Conservation (phyloP, 768 basidiomycete species). For the Phanerochaete carnosa region DNA sequence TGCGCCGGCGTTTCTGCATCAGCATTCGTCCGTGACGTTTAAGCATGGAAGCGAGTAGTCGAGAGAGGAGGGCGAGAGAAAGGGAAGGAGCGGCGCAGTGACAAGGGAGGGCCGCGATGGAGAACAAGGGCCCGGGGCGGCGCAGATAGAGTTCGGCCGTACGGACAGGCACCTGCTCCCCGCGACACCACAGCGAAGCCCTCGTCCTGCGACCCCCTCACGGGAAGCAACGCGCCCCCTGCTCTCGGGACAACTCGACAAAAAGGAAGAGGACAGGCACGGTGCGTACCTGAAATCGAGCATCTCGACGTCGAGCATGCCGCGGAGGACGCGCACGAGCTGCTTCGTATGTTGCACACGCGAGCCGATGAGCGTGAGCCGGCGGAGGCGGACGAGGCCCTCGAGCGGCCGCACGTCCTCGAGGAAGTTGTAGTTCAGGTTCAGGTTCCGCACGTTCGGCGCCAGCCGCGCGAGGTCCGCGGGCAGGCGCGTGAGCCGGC, state of each 20-base stretch:
- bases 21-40: too few species aligned
- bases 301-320: slow-evolving; percentile 81
- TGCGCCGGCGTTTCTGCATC: too few species aligned
- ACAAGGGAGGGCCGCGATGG: too few species aligned
- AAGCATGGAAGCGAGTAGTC: not conserved
- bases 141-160: not conserved
- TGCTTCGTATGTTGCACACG: slow-evolving; percentile 72
- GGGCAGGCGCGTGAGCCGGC: slow-evolving; percentile 78
- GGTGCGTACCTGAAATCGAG: slow-evolving; percentile 76
- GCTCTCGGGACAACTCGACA: not conserved
- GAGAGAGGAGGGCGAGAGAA: not conserved
- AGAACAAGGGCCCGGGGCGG: not conserved
- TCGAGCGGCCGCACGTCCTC: slow-evolving; percentile 65
- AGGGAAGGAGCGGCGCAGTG: not conserved
- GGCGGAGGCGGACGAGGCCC: slow-evolving; percentile 73
- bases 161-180: not conserved
- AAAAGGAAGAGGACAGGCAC: not conserved
- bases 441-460: slow-evolving; percentile 88
- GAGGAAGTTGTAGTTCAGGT: slow-evolving; percentile 97
- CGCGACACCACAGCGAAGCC: not conserved
- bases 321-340: slow-evolving; percentile 66
- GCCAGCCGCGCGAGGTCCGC: slow-evolving; percentile 54
- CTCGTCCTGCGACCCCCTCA: not conserved
- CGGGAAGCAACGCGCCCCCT: not conserved
- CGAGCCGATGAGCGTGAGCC: slow-evolving; percentile 83